Base-by-base conservation (phyloP, 164 flowering plant genomes). In the Magnolia changhungtana region DNA sequence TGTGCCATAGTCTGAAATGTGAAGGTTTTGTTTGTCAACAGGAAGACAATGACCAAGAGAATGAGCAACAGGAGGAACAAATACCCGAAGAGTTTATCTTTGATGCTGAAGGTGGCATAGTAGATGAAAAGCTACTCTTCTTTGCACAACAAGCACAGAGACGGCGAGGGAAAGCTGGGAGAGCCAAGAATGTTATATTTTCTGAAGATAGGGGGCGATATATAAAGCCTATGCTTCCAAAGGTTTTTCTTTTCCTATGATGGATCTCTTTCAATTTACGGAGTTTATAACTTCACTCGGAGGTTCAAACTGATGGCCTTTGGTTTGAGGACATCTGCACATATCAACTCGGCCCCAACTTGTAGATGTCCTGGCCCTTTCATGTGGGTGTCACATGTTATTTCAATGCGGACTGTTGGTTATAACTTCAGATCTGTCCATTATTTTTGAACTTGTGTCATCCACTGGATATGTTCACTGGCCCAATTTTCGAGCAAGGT, bases 101-200 rank as follows among this genome's bases (percentile, higher is more conserved):
- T 89, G 98, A 93, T 89, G 99, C 98, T 20, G 97, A 95, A 82
- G 99, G 99, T 63, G 99, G 99, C 74, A 76, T 95, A 72, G 96
- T 92, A 72, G 99, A 93, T 87, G 98, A 92, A 84, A 92, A 93
- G 74, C 96, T 93, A 79, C 98, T 95, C 74, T 90, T 93, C 86
- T 95, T 95, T 87, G 97, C 99, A 31, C 99, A 93, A 78, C 98
- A 93, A 89, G 98, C 98, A 74, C 99, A 95, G 80, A 89, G 94
- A 77, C 90, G 92, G 19, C 67, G 72, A 73, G 99, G 99, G 45
- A 95, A 88, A 87, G 99, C 99, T 79, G 99, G 99, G 24, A 86
- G 98, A 74, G 97, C 98, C 72, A 95, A 95, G 87, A 95, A 95
- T 85, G 94, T 95, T 20, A 95, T 93, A 74, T 92, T 93, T 81